Conservation (phyloP, 2,329 filamentous ascomycete genomes). For the Colletotrichum sp. region DNA sequence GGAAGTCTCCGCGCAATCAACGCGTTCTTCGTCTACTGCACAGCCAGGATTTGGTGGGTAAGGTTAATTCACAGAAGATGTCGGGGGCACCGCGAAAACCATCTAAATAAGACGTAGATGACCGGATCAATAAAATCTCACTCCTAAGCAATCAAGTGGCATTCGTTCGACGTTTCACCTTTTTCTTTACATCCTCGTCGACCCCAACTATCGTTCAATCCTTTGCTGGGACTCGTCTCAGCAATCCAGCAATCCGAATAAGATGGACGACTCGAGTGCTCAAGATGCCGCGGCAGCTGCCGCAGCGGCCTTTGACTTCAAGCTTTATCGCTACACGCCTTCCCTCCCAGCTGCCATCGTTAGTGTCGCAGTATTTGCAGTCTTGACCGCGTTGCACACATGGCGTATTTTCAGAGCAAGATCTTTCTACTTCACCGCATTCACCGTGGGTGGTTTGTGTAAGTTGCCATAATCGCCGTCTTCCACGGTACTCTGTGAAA, state of each 20-base stretch:
- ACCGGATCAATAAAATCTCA: accelerated
- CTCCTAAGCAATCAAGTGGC: accelerated
- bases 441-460: conserved; percentile 20
- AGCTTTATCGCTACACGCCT: conserved; percentile 20
- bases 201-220: background rate
- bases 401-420: conserved; percentile 12
- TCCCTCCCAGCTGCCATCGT: conserved; percentile 16
- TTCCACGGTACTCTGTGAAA: background rate
- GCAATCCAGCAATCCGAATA: accelerated
- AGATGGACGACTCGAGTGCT: background rate
- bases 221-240: background rate
- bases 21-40: background rate
- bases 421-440: conserved; percentile 19
- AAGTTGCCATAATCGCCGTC: background rate
- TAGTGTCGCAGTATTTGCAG: conserved; percentile 5
- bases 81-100: background rate
- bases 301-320: conserved; percentile 10
- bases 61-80: background rate
- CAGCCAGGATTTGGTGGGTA: background rate
- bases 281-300: background rate
- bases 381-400: background rate
- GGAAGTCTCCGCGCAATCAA: background rate
- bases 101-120: background rate
- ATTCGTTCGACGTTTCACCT: background rate
- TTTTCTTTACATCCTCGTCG: background rate